phyloP scores from a whole-genome alignment of 192 early-diverging fungal species.

The Glomus cerebriforme region DNA sequence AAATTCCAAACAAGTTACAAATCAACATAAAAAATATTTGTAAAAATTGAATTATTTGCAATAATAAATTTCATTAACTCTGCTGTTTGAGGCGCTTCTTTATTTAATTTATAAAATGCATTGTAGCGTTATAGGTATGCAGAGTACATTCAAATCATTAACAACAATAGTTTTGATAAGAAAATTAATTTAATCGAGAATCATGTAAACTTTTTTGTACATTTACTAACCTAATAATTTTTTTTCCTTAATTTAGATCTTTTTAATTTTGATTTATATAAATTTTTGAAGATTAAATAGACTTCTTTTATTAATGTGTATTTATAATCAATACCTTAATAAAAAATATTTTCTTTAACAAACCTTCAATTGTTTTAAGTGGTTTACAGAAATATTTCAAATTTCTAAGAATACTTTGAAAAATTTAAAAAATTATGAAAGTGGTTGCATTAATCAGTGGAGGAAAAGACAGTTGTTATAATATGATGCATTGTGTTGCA shows the following conservation, averaged over 20 bases:
- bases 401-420: neutral
- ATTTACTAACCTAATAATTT: neutral
- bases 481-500: conserved; percentile 93
- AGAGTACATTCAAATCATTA: conserved; percentile 10
- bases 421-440: conserved; percentile 16
- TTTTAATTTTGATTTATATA: neutral
- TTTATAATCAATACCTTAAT: neutral
- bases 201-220: neutral
- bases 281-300: too few species aligned
- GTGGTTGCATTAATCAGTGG: conserved; percentile 62
- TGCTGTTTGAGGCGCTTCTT: conserved; percentile 32
- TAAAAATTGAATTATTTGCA: neutral
- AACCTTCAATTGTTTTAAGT: neutral
- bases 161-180: neutral
- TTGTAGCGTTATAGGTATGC: conserved; percentile 33
- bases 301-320: too few species aligned
- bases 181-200: neutral
- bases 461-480: conserved; percentile 96
- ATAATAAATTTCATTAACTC: neutral
- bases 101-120: neutral
- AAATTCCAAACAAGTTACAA: neutral
- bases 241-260: neutral
- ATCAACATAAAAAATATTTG: neutral
- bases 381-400: too few species aligned
- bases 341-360: neutral